Conservation (phyloP, 768 basidiomycete species). For the Dictyophora rubrovolvata region DNA sequence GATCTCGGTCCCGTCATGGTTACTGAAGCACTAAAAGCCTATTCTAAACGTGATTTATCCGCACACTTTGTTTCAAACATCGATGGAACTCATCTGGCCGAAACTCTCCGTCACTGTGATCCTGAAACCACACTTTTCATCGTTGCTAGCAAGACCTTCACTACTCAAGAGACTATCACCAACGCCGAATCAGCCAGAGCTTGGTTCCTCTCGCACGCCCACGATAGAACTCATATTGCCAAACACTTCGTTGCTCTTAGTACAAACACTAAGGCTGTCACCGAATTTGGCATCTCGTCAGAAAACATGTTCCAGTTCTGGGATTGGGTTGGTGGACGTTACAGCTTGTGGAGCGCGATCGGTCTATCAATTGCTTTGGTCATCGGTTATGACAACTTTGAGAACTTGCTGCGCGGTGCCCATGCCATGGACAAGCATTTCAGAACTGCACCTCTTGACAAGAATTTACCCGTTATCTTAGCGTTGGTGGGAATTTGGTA, state of each 20-base stretch:
- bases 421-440: slow-evolving; percentile 99
- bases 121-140: slow-evolving; percentile 95
- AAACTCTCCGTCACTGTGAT: slow-evolving; percentile 70
- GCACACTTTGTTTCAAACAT: slow-evolving; percentile 94
- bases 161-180: slow-evolving; percentile 99
- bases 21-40: slow-evolving; percentile 91
- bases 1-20: slow-evolving; percentile 99
- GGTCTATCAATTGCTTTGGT: slow-evolving; percentile 89
- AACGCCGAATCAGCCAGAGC: slow-evolving; percentile 89
- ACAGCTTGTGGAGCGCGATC: too few species aligned
- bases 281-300: slow-evolving; percentile 81
- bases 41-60: slow-evolving; percentile 79
- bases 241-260: slow-evolving; percentile 99
- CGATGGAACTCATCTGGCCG: slow-evolving; percentile 93
- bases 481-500: slow-evolving; percentile 95
- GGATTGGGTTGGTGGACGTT: slow-evolving; percentile 99
- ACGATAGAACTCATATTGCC: slow-evolving; percentile 85
- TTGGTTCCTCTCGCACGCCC: slow-evolving; percentile 85
- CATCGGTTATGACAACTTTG: slow-evolving; percentile 92
- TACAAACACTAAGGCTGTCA: slow-evolving; percentile 91
- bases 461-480: slow-evolving; percentile 84
- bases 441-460: slow-evolving; percentile 74
- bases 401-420: slow-evolving; percentile 79
- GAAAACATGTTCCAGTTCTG: slow-evolving; percentile 97
- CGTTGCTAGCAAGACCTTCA: slow-evolving; percentile 98